phyloP scores from a whole-genome alignment of 495 filamentous ascomycete genomes.

The Aspergillus conjunctus region DNA sequence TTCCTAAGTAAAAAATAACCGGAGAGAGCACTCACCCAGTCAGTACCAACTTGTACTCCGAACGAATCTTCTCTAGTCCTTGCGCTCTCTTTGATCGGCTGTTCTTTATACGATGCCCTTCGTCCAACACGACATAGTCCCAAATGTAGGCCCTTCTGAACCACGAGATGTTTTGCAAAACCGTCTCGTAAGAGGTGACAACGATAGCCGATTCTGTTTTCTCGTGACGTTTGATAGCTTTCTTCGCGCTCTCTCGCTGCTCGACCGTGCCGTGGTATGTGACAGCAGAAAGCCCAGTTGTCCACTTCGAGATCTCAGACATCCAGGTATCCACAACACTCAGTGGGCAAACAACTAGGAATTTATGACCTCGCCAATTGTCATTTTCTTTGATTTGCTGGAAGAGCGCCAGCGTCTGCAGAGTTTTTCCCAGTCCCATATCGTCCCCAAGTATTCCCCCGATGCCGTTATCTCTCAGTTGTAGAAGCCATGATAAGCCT shows the following conservation, averaged over 20 bases:
- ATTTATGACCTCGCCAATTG: slow-evolving; percentile 33
- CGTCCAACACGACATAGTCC: slow-evolving; percentile 60
- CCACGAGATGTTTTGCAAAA: slow-evolving; percentile 57
- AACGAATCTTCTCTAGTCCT: slow-evolving; percentile 51
- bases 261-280: slow-evolving; percentile 57
- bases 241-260: slow-evolving; percentile 38
- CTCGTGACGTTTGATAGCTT: background rate
- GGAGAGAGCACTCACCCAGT: slow-evolving; percentile 44
- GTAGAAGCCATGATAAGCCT: slow-evolving; percentile 62
- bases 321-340: slow-evolving; percentile 62
- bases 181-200: slow-evolving; percentile 65
- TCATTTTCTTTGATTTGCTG: slow-evolving; percentile 49
- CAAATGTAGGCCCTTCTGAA: slow-evolving; percentile 62
- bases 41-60: slow-evolving; percentile 62
- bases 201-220: slow-evolving; percentile 36
- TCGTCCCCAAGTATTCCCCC: slow-evolving; percentile 62
- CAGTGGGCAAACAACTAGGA: slow-evolving; percentile 62
- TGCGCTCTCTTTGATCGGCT: slow-evolving; percentile 51
- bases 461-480: slow-evolving; percentile 60
- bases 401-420: slow-evolving; percentile 61
- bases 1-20: background rate
- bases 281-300: slow-evolving; percentile 55
- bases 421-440: slow-evolving; percentile 66
- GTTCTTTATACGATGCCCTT: slow-evolving; percentile 66
- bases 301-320: slow-evolving; percentile 59